A percentile compares a stretch with the other conserved stretches of the same genome.
Evolutionary conservation across 2,329 filamentous ascomycete genomes (phyloP).

Genomic region (Westerdykella sp.): DNA sequence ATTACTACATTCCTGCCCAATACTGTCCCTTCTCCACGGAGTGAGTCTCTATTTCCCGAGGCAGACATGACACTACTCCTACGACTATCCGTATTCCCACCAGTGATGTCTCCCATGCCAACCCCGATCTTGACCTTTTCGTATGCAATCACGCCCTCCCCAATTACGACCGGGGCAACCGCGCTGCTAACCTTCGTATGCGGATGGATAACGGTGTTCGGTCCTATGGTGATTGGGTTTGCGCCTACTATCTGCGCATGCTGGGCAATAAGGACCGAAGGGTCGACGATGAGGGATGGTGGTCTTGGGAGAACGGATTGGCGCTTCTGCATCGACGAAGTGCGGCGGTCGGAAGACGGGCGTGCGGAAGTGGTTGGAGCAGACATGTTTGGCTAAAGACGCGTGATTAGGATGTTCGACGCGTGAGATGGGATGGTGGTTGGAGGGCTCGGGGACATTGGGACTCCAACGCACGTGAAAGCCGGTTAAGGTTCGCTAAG

Average conservation of each 20-base stretch:
- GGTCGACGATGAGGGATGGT: constrained; percentile 38
- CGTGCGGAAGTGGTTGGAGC: constrained; percentile 15
- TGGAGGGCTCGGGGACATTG: not conserved
- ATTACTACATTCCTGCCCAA: constrained; percentile 41
- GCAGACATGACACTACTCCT: constrained; percentile 10
- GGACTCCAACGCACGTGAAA: not conserved
- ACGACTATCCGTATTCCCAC: constrained; percentile 9
- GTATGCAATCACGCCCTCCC: constrained; percentile 62
- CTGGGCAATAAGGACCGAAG: constrained; percentile 43
- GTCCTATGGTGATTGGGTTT: constrained; percentile 70
- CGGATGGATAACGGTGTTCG: constrained; percentile 79
- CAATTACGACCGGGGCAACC: constrained; percentile 39
- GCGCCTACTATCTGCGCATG: constrained; percentile 56
- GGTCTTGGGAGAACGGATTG: constrained; percentile 36
- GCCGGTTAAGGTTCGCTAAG: not conserved
- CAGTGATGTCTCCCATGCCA: constrained; percentile 17
- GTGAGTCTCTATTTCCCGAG: constrained; percentile 8
- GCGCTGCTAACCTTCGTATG: constrained; percentile 52
- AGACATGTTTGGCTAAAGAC: constrained; percentile 13
- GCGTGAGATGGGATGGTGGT: not conserved
- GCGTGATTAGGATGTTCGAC: not conserved
- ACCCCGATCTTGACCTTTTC: constrained; percentile 52
- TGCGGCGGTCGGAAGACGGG: constrained; percentile 19
- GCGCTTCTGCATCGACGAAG: constrained; percentile 30
- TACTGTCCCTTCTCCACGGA: constrained; percentile 27